Percentiles rank a stretch among this genome's conserved stretches.
Conservation (phyloP, 2,329 filamentous ascomycete genomes). For the Raffaelea arxii region DNA sequence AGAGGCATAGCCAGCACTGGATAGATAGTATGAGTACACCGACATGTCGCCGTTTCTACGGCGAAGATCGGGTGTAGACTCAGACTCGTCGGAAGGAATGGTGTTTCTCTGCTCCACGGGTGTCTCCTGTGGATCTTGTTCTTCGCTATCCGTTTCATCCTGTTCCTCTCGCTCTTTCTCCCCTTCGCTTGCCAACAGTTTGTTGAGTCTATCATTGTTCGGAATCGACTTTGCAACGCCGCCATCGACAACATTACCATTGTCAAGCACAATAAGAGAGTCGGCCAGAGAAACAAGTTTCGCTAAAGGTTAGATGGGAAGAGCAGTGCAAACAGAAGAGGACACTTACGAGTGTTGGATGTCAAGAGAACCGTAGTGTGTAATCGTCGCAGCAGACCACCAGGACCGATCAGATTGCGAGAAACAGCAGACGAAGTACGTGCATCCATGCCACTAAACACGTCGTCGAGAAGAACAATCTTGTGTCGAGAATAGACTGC, state of each 20-base stretch:
- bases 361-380: background rate
- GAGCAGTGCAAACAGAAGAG: background rate
- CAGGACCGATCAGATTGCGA: background rate
- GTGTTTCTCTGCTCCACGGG: background rate
- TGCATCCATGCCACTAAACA: constrained; percentile 2
- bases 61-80: background rate
- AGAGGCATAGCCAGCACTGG: background rate
- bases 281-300: background rate
- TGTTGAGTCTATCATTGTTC: background rate
- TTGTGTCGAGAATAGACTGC: background rate
- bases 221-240: background rate
- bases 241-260: background rate
- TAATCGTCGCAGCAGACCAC: background rate
- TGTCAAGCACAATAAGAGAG: background rate
- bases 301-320: background rate
- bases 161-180: background rate
- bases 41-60: background rate
- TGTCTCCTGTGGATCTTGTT: background rate
- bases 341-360: background rate
- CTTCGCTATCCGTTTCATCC: background rate
- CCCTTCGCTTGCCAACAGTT: background rate
- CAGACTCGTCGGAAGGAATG: background rate
- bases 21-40: background rate
- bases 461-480: constrained; percentile 1
- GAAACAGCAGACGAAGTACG: background rate